Base-by-base conservation (phyloP, 2,329 filamentous ascomycete genomes). In the Corinectria fuckeliana region DNA sequence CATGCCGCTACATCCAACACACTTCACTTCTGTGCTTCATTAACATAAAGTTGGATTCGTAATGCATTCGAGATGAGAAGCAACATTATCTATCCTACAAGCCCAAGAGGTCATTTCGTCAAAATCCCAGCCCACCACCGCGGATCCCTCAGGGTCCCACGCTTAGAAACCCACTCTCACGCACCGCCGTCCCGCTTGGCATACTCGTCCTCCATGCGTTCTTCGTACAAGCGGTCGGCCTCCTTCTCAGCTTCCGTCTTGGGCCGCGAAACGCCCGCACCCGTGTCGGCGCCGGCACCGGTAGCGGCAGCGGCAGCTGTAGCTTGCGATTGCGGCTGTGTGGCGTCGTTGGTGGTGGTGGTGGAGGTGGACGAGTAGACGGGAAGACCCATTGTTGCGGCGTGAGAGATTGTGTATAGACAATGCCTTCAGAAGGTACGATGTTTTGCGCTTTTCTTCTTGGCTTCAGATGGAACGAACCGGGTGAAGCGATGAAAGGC, bases 131-230 rank as follows among this genome's bases (percentile, higher is more conserved):
- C 30, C 30, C 13, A 14, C 30, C 30, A 6, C 6, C 13, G n/a
- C 30, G 30, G n/a, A 32, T 14, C 30, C 30, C 6, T 34, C 14
- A 34, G 14, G 6, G 14, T 34, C 5, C 14, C n/a, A n/a, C n/a
- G n/a, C n/a, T n/a, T n/a, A n/a, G n/a, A n/a, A n/a, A n/a, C n/a
- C n/a, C 36, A 18, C 10, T 18, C 30, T 58, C 49, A 84, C 14
- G 80, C 76, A 25, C 82, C 82, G 6, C 82, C 82, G 50, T 84
- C 82, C 34, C 81, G 72, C 76, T 83, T 85, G 42, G 82, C 82
- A 62, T 84, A 85, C 71, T 84, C 82, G 41, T 85, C 82, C 75
- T 85, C 82, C 69, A 85, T 84, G 4, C 75, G 71, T 71, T 84
- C 82, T 60, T 84, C 81, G 51, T 85, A 85, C 38, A 77, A 56